A percentile compares a stretch with the other conserved stretches of the same genome.
These are phyloP conservation scores for Pichia kudriavzevii DNA, from an alignment of 1,139 yeast species.

Conservation along the genomic window DNA sequence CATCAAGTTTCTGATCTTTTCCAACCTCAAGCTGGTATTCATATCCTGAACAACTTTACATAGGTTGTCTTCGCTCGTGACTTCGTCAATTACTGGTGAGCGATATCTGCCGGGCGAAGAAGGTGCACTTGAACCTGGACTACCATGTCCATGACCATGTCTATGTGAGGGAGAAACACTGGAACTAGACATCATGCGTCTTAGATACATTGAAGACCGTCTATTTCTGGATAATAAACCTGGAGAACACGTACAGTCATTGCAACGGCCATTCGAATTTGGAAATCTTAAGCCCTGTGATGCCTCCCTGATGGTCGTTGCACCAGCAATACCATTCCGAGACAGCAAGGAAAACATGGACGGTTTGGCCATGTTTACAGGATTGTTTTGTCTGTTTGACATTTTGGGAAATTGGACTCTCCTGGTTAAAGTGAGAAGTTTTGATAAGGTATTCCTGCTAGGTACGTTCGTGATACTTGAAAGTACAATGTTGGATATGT, in stretches of 20 bases:
- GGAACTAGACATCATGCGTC: constrained; percentile 26
- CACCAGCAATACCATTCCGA: constrained; percentile 27
- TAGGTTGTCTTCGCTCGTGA: not conserved
- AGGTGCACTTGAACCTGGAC: constrained; percentile 5
- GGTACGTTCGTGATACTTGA: too few species aligned
- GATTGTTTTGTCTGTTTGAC: constrained; percentile 6
- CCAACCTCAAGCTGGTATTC: constrained; percentile 39
- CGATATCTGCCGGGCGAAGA: constrained; percentile 16
- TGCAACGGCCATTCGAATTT: constrained; percentile 36
- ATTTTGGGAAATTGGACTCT: not conserved
- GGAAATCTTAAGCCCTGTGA: constrained; percentile 16
- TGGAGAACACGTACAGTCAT: constrained; percentile 76
- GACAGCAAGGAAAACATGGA: constrained; percentile 30
- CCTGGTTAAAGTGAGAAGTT: too few species aligned
- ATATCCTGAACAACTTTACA: constrained; percentile 19
- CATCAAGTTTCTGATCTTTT: constrained; percentile 60
- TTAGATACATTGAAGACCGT: constrained; percentile 34
- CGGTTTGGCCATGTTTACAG: constrained; percentile 20
- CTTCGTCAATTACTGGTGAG: constrained; percentile 1
- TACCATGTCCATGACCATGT: constrained; percentile 1
- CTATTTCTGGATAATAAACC: constrained; percentile 64
- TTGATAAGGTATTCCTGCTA: too few species aligned
- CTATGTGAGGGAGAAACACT: constrained; percentile 1
- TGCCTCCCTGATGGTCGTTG: constrained; percentile 25
- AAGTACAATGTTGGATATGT: too few species aligned